These are phyloP conservation scores for Monosporascus sp. DNA, from an alignment of 2,329 filamentous ascomycete genomes.

Conservation along the genomic window DNA sequence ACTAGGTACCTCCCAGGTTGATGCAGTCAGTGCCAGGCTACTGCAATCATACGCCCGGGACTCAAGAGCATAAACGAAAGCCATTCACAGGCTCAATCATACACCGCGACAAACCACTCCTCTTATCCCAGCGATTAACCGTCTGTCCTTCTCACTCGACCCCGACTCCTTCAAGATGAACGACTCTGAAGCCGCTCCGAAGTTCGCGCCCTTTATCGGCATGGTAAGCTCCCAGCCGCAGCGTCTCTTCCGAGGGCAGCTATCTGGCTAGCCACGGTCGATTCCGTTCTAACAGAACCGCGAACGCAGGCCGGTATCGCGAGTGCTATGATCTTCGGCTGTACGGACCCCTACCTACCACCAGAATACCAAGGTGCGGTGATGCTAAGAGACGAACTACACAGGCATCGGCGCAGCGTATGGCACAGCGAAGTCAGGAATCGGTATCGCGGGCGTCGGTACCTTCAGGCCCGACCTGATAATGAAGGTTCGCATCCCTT, in stretches of 20 bases:
- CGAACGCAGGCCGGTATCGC: conserved; percentile 65
- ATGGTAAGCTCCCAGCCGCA: conserved; percentile 57
- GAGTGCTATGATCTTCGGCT: conserved; percentile 78
- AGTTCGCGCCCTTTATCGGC: conserved; percentile 83
- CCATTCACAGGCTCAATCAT: too few relatives aligned
- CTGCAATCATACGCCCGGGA: too few relatives aligned
- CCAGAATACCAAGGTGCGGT: conserved; percentile 9
- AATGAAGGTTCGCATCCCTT: conserved; percentile 66
- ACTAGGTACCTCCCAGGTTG: too few relatives aligned
- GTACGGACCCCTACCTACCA: conserved; percentile 43
- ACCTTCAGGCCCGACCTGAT: conserved; percentile 82
- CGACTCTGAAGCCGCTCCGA: conserved; percentile 61
- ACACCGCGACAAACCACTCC: too few relatives aligned
- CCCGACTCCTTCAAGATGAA: conserved; percentile 37
- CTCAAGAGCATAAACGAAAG: too few relatives aligned
- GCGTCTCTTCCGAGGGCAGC: too few relatives aligned
- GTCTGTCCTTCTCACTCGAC: background rate
- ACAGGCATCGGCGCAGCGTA: conserved; percentile 70
- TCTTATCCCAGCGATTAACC: background rate
- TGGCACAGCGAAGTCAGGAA: conserved; percentile 83
- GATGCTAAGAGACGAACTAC: conserved; percentile 18
- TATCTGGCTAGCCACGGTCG: too few relatives aligned
- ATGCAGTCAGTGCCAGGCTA: too few relatives aligned
- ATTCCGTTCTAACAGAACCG: conserved; percentile 12
- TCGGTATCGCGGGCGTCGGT: conserved; percentile 80